Evolutionary conservation across 345 rosid genomes (phyloP).

Genomic region (Mangifera indica): DNA sequence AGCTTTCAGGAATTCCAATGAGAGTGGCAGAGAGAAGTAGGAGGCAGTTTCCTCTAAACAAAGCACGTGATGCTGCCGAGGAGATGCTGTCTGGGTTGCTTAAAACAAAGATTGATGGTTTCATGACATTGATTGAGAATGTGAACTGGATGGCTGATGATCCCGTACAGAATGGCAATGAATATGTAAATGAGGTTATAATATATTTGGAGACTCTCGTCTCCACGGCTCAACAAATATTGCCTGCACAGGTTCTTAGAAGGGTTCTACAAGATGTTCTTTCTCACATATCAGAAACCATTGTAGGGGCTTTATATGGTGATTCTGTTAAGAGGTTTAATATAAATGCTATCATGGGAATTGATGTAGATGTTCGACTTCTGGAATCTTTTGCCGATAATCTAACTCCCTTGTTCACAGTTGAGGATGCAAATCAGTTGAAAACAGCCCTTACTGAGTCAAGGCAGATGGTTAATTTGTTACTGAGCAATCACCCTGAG

Average conservation of each 20-base stretch:
- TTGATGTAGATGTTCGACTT: conserved; percentile 78
- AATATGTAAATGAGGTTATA: conserved; percentile 89
- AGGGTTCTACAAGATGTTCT: conserved; percentile 83
- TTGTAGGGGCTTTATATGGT: conserved; percentile 61
- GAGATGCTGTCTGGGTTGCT: conserved; percentile 90
- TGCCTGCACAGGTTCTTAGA: conserved; percentile 75
- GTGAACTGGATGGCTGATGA: conserved; percentile 98
- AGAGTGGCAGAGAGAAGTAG: conserved; percentile 93
- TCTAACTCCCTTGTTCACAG: conserved; percentile 59
- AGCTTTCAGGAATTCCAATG: conserved; percentile 85
- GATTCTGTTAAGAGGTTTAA: conserved; percentile 83
- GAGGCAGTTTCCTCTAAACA: conserved; percentile 85
- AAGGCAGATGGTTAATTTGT: conserved; percentile 78
- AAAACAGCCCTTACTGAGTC: conserved; percentile 76
- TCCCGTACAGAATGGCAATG: conserved; percentile 71
- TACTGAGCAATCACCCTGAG: conserved; percentile 88
- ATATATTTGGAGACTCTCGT: conserved; percentile 89
- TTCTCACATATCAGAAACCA: conserved; percentile 75
- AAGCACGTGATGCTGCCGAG: conserved; percentile 86
- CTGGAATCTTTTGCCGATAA: conserved; percentile 88
- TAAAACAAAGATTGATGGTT: conserved; percentile 85
- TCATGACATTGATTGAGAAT: conserved; percentile 84
- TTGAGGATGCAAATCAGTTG: conserved; percentile 77
- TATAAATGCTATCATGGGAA: conserved; percentile 73
- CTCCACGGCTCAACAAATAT: conserved; percentile 94